Conservation (phyloP, 2,329 filamentous ascomycete genomes). For the Venturia carpophila region DNA sequence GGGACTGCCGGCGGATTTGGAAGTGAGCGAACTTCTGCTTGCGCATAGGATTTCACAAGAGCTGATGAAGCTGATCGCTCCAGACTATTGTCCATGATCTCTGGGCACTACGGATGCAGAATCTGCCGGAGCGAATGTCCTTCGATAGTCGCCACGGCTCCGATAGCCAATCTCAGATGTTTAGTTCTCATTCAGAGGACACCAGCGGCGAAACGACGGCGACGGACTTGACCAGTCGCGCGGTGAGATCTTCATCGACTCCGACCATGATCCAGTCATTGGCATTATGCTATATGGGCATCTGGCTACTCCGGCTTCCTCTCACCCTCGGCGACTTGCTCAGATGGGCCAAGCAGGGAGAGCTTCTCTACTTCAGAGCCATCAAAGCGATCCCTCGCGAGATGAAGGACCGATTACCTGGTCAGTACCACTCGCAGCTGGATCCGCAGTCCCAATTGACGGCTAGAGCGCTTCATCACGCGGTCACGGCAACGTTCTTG, state of each 20-base stretch:
- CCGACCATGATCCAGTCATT: constrained; percentile 70
- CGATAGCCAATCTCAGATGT: constrained; percentile 41
- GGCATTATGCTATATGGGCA: constrained; percentile 71
- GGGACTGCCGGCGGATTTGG: constrained; percentile 63
- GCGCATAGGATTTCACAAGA: constrained; percentile 19
- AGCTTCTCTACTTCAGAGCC: constrained; percentile 64
- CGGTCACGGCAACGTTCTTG: constrained; percentile 33
- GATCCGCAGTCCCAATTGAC: constrained; percentile 44
- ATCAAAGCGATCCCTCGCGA: constrained; percentile 50
- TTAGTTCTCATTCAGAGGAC: constrained; percentile 51
- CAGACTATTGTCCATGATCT: constrained; percentile 64
- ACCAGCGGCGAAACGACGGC: constrained; percentile 25
- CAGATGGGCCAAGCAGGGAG: constrained; percentile 56
- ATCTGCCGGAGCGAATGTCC: constrained; percentile 40
- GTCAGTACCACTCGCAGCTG: constrained; percentile 51
- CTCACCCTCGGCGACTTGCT: constrained; percentile 66
- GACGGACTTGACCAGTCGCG: constrained; percentile 18
- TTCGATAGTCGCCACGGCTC: constrained; percentile 28
- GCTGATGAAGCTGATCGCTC: neutral
- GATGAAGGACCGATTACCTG: constrained; percentile 58
- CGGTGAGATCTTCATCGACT: constrained; percentile 40
- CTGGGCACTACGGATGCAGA: constrained; percentile 68
- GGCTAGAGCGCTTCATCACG: constrained; percentile 54
- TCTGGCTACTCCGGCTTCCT: constrained; percentile 66
- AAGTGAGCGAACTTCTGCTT: constrained; percentile 40